Conservation (phyloP, 768 basidiomycete genomes). For the Hebeloma cylindrosporum region DNA sequence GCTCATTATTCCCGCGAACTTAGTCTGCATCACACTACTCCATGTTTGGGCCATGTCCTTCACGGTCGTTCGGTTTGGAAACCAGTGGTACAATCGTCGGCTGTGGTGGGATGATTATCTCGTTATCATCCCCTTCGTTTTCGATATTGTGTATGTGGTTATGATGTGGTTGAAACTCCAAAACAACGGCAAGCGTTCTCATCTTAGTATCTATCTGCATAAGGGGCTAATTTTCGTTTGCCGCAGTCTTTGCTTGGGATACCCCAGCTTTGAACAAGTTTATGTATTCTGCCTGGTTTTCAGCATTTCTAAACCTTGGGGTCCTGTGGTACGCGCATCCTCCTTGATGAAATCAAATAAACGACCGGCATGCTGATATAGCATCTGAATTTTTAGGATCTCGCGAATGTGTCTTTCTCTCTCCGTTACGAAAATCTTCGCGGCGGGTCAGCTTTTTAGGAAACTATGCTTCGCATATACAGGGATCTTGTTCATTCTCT, state of each 20-base stretch:
- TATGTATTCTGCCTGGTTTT: conserved; percentile 9
- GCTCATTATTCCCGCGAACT: neutral
- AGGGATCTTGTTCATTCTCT: conserved; percentile 1
- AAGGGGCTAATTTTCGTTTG: neutral
- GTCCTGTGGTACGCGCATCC: conserved; percentile 12
- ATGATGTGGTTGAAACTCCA: conserved; percentile 14
- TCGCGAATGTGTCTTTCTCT: conserved; percentile 14
- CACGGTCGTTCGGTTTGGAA: conserved; percentile 17
- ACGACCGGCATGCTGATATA: neutral
- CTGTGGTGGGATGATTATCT: conserved; percentile 29
- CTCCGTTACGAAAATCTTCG: conserved; percentile 16
- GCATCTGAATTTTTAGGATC: neutral
- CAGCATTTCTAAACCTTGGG: conserved; percentile 3
- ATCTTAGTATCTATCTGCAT: neutral
- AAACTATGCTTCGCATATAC: conserved; percentile 5
- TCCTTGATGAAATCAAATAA: neutral
- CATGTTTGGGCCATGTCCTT: conserved; percentile 18
- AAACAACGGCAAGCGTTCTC: conserved; percentile 9
- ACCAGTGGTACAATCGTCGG: conserved; percentile 13
- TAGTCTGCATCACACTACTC: conserved; percentile 14
- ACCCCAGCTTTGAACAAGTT: neutral
- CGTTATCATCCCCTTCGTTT: conserved; percentile 12
- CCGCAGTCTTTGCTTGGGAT: neutral
- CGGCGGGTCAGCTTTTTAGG: conserved; percentile 10
- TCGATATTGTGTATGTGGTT: conserved; percentile 12